A percentile compares a stretch with the other conserved stretches of the same genome.
These are phyloP conservation scores for Apiospora saccharicola DNA, from an alignment of 2,329 filamentous ascomycete genomes.

Conservation along the genomic window DNA sequence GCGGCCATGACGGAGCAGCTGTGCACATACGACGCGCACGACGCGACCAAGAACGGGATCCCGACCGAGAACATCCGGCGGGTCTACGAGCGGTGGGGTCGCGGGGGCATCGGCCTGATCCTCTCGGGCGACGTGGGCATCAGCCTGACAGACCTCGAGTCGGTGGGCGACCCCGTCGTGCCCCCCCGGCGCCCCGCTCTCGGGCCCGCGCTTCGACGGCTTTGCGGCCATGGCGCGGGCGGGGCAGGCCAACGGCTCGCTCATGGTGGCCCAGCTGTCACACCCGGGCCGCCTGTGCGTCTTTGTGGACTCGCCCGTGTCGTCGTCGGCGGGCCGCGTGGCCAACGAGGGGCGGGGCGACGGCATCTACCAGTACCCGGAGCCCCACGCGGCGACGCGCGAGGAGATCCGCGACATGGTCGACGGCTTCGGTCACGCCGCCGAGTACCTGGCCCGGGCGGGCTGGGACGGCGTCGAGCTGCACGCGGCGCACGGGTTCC, in stretches of 20 bases:
- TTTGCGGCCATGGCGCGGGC: conserved; percentile 59
- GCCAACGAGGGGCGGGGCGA: conserved; percentile 45
- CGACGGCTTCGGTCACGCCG: conserved; percentile 35
- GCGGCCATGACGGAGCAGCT: conserved; percentile 52
- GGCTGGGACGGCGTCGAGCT: conserved; percentile 51
- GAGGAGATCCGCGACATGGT: conserved; percentile 32
- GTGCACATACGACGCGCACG: conserved; percentile 37
- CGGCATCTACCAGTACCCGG: conserved; percentile 54
- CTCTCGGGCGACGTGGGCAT: conserved; percentile 69
- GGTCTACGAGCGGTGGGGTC: conserved; percentile 64
- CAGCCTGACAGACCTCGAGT: conserved; percentile 63
- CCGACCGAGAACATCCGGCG: too few species aligned
- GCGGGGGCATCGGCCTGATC: conserved; percentile 59
- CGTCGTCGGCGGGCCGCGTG: conserved; percentile 40
- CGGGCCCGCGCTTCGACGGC: conserved; percentile 60
- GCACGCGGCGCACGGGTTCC: conserved; percentile 63
- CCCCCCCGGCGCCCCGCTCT: conserved; percentile 54
- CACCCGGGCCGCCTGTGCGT: conserved; percentile 67
- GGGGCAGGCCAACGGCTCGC: conserved; percentile 59
- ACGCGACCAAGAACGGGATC: conserved; percentile 47
- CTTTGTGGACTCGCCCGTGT: conserved; percentile 42
- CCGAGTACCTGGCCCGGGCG: conserved; percentile 35
- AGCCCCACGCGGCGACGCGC: conserved; percentile 38
- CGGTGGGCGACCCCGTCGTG: conserved; percentile 62
- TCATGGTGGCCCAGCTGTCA: conserved; percentile 68